Base-by-base conservation (phyloP, 768 basidiomycete genomes). In the Cystofilobasidium bisporidii region DNA sequence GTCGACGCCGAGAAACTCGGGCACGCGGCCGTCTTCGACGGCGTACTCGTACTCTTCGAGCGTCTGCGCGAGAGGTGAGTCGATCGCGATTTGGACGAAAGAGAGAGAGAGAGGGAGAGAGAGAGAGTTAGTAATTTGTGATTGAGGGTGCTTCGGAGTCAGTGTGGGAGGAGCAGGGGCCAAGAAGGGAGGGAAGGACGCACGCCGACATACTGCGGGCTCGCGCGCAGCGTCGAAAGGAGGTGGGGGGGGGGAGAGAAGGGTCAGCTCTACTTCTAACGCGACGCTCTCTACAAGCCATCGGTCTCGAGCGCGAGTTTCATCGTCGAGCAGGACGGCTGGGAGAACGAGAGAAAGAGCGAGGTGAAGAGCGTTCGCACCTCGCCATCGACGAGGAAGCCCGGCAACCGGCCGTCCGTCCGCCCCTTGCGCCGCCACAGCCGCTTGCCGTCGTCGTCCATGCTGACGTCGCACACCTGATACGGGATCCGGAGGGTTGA, bases 361-460 rank as follows among this genome's bases (percentile, higher is more conserved):
- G 36, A 22, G 17, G 33, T 5, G n/a, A 36, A 5, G 36, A 33
- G 12, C n/a, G n/a, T n/a, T 59, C 64, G 32, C 12, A 67, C 66
- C 66, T 67, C 66, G 3, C 61, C 66, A 40, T 56, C 60, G 12
- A 67, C 66, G 24, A 67, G 33, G 26, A 55, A 62, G n/a, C 66
- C 66, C 3, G 66, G 66, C 10, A 67, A 41, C 36, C 48, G 53
- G 18, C 66, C 66, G 36, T 67, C 61, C 20, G 66, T 61, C 66
- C 61, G 61, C n/a, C 66, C 66, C 41, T 62, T 67, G 47, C 66
- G 61, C 33, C 59, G 61, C 66, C 66, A 67, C 9, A 41, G 22
- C 30, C 66, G n/a, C 60, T 62, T 62, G 1, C 38, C 66, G 12
- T 61, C 66, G 32, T 67, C 66, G 50, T 67, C 66, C 60, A 67